phyloP scores from a whole-genome alignment of 495 filamentous ascomycete species.

The Daldinia childiae region DNA sequence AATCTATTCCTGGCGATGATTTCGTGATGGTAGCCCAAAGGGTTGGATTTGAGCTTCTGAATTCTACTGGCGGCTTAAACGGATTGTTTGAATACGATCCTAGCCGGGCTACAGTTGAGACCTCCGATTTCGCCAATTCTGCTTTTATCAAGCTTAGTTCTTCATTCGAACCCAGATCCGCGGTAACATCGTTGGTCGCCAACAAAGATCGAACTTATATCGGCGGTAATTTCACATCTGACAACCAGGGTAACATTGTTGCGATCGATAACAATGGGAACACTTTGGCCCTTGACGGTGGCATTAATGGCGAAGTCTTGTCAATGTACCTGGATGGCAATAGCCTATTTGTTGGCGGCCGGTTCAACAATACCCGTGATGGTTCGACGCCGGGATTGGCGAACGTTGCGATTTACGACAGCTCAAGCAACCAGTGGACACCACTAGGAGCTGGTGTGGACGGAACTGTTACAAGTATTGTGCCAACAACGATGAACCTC shows the following conservation, averaged over 20 bases:
- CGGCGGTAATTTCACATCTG: conserved; percentile 84
- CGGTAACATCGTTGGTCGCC: conserved; percentile 69
- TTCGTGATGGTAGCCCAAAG: conserved; percentile 86
- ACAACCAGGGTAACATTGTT: conserved; percentile 75
- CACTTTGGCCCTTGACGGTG: conserved; percentile 69
- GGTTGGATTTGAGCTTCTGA: conserved; percentile 77
- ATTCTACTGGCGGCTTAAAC: conserved; percentile 78
- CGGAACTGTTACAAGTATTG: conserved; percentile 76
- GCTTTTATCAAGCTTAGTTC: conserved; percentile 77
- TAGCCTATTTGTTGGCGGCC: conserved; percentile 82
- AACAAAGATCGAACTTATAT: conserved; percentile 72
- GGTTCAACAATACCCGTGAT: conserved; percentile 79
- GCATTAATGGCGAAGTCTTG: conserved; percentile 81
- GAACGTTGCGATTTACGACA: conserved; percentile 80
- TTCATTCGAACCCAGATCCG: conserved; percentile 69
- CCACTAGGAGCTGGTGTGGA: conserved; percentile 88
- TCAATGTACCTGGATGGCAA: conserved; percentile 72
- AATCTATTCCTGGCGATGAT: conserved; percentile 53
- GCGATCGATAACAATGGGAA: conserved; percentile 70
- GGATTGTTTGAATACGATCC: conserved; percentile 92
- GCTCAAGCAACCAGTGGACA: conserved; percentile 72
- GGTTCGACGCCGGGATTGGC: conserved; percentile 68
- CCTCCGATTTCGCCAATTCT: conserved; percentile 73
- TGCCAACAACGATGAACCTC: conserved; percentile 82
- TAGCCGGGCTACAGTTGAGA: conserved; percentile 63